Evolutionary conservation across 495 filamentous ascomycete species (phyloP).

Genomic region (Neurospora sp.): DNA sequence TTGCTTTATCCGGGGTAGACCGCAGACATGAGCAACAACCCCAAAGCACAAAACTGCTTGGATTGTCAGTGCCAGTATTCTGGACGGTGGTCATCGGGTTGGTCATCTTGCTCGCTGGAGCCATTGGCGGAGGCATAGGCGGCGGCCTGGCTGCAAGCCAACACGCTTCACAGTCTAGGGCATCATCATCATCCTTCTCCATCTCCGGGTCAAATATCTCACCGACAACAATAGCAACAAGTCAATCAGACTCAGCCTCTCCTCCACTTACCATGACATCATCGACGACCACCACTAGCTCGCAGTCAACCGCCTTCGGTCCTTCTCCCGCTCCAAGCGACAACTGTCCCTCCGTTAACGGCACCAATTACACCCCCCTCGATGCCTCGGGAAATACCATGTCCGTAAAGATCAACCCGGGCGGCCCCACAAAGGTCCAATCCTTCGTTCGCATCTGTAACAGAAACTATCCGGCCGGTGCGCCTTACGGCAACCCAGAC

Average conservation of each 20-base stretch:
- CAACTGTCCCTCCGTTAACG: conserved; percentile 21
- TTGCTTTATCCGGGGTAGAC: not conserved
- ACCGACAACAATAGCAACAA: not conserved
- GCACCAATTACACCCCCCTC: conserved; percentile 17
- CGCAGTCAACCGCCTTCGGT: not conserved
- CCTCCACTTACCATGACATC: conserved; percentile 9
- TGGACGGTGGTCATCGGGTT: conserved; percentile 20
- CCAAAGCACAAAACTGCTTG: conserved; percentile 12
- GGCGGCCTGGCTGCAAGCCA: conserved; percentile 11
- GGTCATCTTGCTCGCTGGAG: conserved; percentile 20
- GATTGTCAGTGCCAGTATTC: conserved; percentile 22
- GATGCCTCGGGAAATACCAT: conserved; percentile 16
- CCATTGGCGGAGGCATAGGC: conserved; percentile 24
- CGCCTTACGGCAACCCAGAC: conserved; percentile 9
- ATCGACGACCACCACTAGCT: not conserved
- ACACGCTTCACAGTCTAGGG: not conserved
- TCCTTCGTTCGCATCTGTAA: conserved; percentile 22
- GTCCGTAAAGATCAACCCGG: conserved; percentile 3
- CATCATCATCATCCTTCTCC: conserved; percentile 1
- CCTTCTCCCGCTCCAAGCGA: conserved; percentile 12
- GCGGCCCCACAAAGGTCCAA: conserved; percentile 7
- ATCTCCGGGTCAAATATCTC: conserved; percentile 2
- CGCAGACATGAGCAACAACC: not conserved
- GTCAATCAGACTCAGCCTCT: not conserved
- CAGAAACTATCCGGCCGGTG: conserved; percentile 21